These are phyloP conservation scores for Eudorina sp. DNA, from an alignment of 139 green algal genomes.

Conservation along the genomic window DNA sequence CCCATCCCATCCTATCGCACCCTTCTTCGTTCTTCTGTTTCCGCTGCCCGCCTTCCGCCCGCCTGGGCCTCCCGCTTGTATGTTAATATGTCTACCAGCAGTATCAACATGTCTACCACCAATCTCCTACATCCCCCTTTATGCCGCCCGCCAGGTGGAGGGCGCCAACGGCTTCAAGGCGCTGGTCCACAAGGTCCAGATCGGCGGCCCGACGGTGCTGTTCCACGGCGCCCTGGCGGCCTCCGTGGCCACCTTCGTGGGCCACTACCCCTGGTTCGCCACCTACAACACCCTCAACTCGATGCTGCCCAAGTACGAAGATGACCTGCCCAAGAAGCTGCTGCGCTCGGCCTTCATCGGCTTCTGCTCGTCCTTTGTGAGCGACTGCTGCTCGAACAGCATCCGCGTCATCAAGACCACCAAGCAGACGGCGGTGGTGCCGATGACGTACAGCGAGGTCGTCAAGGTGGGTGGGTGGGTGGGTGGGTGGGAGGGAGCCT, in stretches of 20 bases:
- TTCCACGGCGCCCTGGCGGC: slow-evolving; percentile 90
- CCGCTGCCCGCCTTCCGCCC: too few relatives aligned
- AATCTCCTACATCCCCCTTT: too few relatives aligned
- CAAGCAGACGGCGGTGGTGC: slow-evolving; percentile 85
- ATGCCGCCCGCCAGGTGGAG: slow-evolving; percentile 80
- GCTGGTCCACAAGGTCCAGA: slow-evolving; percentile 81
- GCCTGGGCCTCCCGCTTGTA: too few relatives aligned
- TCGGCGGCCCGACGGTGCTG: slow-evolving; percentile 83
- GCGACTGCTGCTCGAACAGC: slow-evolving; percentile 89
- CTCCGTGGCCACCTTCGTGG: slow-evolving; percentile 89
- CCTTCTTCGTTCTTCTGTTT: too few relatives aligned
- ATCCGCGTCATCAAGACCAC: slow-evolving; percentile 94
- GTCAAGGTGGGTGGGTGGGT: slow-evolving; percentile 60
- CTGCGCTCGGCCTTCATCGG: slow-evolving; percentile 88
- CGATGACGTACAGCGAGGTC: slow-evolving; percentile 84
- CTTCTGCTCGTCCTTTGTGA: slow-evolving; percentile 87
- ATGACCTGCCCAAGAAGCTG: slow-evolving; percentile 78
- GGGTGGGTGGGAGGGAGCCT: background rate
- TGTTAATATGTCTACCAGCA: too few relatives aligned
- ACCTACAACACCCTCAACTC: slow-evolving; percentile 37
- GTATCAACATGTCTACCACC: too few relatives aligned
- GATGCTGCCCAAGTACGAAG: slow-evolving; percentile 36
- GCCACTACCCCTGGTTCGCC: slow-evolving; percentile 94
- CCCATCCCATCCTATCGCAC: too few relatives aligned
- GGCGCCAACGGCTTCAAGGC: slow-evolving; percentile 74